A percentile compares a stretch with the other conserved stretches of the same genome.
These are phyloP conservation scores for Penicillium tannophilum DNA, from an alignment of 495 filamentous ascomycete genomes.

Conservation along the genomic window DNA sequence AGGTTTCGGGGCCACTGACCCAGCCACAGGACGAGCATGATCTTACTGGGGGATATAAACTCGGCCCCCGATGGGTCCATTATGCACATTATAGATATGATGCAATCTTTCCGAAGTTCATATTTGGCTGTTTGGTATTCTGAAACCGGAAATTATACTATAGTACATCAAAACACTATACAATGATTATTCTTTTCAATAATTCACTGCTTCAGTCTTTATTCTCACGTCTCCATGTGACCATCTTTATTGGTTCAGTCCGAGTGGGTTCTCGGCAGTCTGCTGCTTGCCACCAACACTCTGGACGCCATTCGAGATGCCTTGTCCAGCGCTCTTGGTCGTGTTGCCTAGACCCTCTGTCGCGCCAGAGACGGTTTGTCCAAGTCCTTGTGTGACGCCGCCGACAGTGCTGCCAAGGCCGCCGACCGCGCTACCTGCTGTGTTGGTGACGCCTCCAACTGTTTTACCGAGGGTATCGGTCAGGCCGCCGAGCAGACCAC, in stretches of 20 bases:
- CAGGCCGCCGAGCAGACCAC: slow-evolving; percentile 36
- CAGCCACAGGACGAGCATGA: no score
- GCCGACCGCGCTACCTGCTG: slow-evolving; percentile 33
- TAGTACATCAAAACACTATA: not conserved
- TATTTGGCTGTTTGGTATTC: not conserved
- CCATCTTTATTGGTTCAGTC: slow-evolving; percentile 14
- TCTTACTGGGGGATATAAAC: no score
- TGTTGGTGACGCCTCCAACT: slow-evolving; percentile 39
- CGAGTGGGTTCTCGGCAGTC: slow-evolving; percentile 29
- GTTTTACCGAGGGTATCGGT: slow-evolving; percentile 41
- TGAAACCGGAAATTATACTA: not conserved
- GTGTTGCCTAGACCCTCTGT: slow-evolving; percentile 39
- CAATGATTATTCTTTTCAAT: not conserved
- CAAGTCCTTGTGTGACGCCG: slow-evolving; percentile 33
- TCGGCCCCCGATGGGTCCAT: no score
- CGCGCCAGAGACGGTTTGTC: slow-evolving; percentile 35
- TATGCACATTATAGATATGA: no score
- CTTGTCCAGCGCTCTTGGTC: slow-evolving; percentile 28
- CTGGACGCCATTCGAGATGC: slow-evolving; percentile 11
- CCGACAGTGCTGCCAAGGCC: slow-evolving; percentile 41
- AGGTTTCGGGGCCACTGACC: no score
- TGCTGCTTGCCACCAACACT: slow-evolving; percentile 28
- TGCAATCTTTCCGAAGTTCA: no score
- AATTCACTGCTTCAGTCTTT: not conserved
- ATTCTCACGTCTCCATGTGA: not conserved